Base-by-base conservation (phyloP, 176 grass and related monocot species). In the Zoysia japonica region DNA sequence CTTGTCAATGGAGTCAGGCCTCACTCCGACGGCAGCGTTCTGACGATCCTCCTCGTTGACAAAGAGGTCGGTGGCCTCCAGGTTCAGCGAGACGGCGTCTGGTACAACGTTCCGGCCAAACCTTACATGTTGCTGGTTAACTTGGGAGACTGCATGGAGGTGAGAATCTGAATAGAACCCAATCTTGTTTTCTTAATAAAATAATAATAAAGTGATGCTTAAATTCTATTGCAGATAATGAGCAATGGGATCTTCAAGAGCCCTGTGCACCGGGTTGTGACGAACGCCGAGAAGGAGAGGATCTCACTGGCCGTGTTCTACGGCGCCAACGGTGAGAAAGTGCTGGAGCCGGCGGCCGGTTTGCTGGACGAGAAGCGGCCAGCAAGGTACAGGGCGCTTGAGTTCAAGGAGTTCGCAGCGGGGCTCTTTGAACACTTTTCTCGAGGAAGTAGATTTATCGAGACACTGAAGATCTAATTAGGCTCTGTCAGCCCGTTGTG, bases 121-220 rank as follows among this genome's bases (percentile, higher is more conserved):
- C 77, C 53, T 9, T 12, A 87, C 85, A 64, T 77, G 0, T 61
- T 94, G 17, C 48, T 94, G 42, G 13, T 94, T 5, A 88, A 88
- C 72, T 10, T 94, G 36, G 92, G 86, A 65, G 77, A 86, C 42
- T 17, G 2, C n/a, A 86, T 89, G 67, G 92, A 94, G 92, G 92
- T 94, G 88, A 4, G 11, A 2, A 59, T 65, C 9, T 48, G 2
- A 53, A 48, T 19, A 43, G 6, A 61, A 67, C 4, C 42, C 5
- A 39, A 13, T 10, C 10, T 39, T 12, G 11, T 64, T 64, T 64
- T 39, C 61, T 64, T 12, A 9, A 12, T 9, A 59, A 61, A 8
- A 2, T 11, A 61, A 36, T 0, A 0, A 61, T 11, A 36, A 36
- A 36, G 2, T 13, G 28, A 53, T 53, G 7, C 20, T 63, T 47